These are phyloP conservation scores for Casaregolazyma lundiana DNA, from an alignment of 1,139 yeast genomes.

Conservation along the genomic window DNA sequence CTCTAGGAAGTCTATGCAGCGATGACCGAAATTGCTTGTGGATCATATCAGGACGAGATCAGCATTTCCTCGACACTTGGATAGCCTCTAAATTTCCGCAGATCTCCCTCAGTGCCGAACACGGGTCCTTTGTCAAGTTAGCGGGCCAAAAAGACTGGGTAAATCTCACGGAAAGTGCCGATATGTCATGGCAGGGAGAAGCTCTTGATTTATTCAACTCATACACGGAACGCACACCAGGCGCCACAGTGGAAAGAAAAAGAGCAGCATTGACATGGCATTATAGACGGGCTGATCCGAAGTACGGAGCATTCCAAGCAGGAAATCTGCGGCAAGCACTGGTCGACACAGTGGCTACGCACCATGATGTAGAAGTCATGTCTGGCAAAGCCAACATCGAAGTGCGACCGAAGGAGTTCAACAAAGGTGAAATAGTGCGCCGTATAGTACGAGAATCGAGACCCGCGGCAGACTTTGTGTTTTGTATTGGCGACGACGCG, in stretches of 20 bases:
- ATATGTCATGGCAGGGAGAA: slow-evolving; percentile 89
- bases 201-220: slow-evolving; percentile 69
- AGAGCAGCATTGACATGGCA: slow-evolving; percentile 98
- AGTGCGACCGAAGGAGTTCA: slow-evolving; percentile 88
- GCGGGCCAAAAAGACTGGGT: slow-evolving; percentile 63
- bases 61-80: slow-evolving; percentile 83
- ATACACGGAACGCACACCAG: slow-evolving; percentile 87
- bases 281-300: slow-evolving; percentile 91
- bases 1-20: slow-evolving; percentile 54
- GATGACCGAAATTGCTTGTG: slow-evolving; percentile 88
- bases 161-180: slow-evolving; percentile 74
- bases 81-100: slow-evolving; percentile 56
- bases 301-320: slow-evolving; percentile 83
- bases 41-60: slow-evolving; percentile 97
- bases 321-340: slow-evolving; percentile 64
- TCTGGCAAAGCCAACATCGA: slow-evolving; percentile 94
- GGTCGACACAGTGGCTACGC: slow-evolving; percentile 52
- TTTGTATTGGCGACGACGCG: slow-evolving; percentile 91
- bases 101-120: slow-evolving; percentile 91
- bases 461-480: slow-evolving; percentile 62
- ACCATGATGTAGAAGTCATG: slow-evolving; percentile 93
- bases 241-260: slow-evolving; percentile 79
- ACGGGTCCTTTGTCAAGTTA: slow-evolving; percentile 89
- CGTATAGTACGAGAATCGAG: slow-evolving; percentile 50
- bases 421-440: slow-evolving; percentile 94